These are phyloP conservation scores for Boletus eberwhitei DNA, from an alignment of 768 basidiomycete genomes.

Conservation along the genomic window DNA sequence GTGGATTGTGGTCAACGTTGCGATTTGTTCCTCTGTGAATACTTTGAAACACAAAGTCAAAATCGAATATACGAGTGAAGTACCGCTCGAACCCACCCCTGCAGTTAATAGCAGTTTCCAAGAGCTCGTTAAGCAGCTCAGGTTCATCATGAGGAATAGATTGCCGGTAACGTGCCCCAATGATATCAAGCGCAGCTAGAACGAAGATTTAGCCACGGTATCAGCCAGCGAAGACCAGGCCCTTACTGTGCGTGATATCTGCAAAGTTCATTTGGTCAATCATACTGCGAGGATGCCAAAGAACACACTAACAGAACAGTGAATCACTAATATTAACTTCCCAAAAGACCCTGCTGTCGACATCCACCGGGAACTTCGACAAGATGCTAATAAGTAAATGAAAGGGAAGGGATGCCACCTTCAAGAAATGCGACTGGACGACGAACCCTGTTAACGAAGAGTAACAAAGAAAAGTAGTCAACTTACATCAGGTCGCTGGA, in stretches of 20 bases:
- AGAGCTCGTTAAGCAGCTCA: conserved; percentile 44
- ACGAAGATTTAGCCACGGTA: conserved; percentile 23
- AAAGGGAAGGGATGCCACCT: conserved; percentile 79
- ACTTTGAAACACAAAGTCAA: conserved; percentile 35
- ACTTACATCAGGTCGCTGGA: conserved; percentile 74
- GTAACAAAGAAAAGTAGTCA: background rate
- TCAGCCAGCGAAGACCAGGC: background rate
- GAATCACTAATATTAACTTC: conserved; percentile 56
- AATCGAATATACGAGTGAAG: background rate
- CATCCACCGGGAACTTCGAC: conserved; percentile 74
- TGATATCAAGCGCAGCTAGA: conserved; percentile 52
- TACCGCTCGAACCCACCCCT: conserved; percentile 53
- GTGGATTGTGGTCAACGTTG: conserved; percentile 44
- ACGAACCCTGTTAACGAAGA: conserved; percentile 13
- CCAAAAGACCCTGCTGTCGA: conserved; percentile 77
- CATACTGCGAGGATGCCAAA: background rate
- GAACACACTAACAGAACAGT: conserved; percentile 56
- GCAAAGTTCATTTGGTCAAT: conserved; percentile 6
- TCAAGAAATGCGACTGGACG: conserved; percentile 76
- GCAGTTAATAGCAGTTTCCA: conserved; percentile 50
- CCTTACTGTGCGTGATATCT: conserved; percentile 38
- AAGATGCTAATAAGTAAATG: conserved; percentile 72
- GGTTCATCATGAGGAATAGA: conserved; percentile 33
- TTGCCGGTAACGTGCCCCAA: conserved; percentile 48
- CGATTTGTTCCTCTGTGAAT: conserved; percentile 60